A percentile compares a stretch with the other conserved stretches of the same genome.
Conservation (phyloP, 192 early-diverging fungal genomes). For the Coemansia sp. region DNA sequence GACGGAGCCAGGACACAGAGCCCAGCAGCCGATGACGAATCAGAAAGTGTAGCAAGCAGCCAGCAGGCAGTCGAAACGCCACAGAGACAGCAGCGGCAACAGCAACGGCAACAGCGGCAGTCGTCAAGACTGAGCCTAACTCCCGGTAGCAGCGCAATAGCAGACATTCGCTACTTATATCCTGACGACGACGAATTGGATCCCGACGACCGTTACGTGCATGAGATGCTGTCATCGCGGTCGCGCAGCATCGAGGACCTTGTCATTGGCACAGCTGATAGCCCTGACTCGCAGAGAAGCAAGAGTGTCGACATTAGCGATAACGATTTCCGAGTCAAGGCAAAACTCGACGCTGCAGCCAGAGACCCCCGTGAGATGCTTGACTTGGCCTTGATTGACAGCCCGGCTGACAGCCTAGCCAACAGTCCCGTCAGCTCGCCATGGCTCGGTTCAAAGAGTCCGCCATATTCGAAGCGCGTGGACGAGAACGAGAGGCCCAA, state of each 20-base stretch:
- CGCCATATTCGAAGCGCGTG: no score
- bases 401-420: background rate
- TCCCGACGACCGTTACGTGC: constrained; percentile 30
- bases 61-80: background rate
- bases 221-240: constrained; percentile 33
- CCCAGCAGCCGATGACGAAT: background rate
- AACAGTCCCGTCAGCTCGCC: background rate
- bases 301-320: constrained; percentile 46
- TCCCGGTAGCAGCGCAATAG: background rate
- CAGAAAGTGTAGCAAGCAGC: background rate
- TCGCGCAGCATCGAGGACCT: constrained; percentile 43
- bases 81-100: background rate
- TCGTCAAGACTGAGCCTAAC: background rate
- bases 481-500: background rate
- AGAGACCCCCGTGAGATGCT: constrained; percentile 12
- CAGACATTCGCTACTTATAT: constrained; percentile 8
- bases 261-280: constrained; percentile 3
- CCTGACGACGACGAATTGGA: constrained; percentile 19
- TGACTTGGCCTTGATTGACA: background rate
- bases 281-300: constrained; percentile 37
- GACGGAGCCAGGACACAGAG: background rate
- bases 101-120: no score
- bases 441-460: no score
- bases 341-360: constrained; percentile 18
- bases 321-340: constrained; percentile 42